phyloP scores from a whole-genome alignment of 2,329 filamentous ascomycete species.

The Aspergillus terreus region DNA sequence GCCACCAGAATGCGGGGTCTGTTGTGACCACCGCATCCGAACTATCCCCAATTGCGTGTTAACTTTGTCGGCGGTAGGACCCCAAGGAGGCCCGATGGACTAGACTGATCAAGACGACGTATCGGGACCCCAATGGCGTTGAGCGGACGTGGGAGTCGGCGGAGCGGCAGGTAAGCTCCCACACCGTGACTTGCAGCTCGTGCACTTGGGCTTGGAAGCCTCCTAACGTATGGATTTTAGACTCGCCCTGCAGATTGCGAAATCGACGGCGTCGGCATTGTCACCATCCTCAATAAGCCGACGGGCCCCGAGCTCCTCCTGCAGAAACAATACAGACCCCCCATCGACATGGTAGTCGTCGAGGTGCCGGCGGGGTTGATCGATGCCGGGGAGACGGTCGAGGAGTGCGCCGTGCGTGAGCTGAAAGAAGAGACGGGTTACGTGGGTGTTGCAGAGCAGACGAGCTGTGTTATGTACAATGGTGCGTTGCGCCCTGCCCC shows the following conservation, averaged over 20 bases:
- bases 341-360: conserved; percentile 55
- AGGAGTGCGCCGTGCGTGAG: conserved; percentile 56
- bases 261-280: conserved; percentile 56
- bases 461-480: conserved; percentile 44
- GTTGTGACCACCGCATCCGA: too few relatives aligned
- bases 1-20: background rate
- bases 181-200: too few relatives aligned
- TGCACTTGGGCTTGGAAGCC: background rate
- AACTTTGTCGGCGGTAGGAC: conserved; percentile 21
- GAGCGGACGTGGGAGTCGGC: conserved; percentile 44
- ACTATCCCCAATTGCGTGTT: too few relatives aligned
- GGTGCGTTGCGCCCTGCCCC: conserved; percentile 22
- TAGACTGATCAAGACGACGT: conserved; percentile 40
- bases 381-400: conserved; percentile 54
- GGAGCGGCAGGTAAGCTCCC: conserved; percentile 39
- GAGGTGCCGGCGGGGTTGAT: conserved; percentile 60
- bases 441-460: conserved; percentile 46
- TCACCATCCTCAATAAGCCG: conserved; percentile 55
- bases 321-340: conserved; percentile 59
- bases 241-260: conserved; percentile 50
- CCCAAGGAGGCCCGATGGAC: conserved; percentile 41
- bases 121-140: conserved; percentile 41
- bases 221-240: conserved; percentile 17
- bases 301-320: conserved; percentile 50
- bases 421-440: conserved; percentile 62